These are phyloP conservation scores for Lagenidium giganteum DNA, from an alignment of 352 stramenopile genomes.

Conservation along the genomic window DNA sequence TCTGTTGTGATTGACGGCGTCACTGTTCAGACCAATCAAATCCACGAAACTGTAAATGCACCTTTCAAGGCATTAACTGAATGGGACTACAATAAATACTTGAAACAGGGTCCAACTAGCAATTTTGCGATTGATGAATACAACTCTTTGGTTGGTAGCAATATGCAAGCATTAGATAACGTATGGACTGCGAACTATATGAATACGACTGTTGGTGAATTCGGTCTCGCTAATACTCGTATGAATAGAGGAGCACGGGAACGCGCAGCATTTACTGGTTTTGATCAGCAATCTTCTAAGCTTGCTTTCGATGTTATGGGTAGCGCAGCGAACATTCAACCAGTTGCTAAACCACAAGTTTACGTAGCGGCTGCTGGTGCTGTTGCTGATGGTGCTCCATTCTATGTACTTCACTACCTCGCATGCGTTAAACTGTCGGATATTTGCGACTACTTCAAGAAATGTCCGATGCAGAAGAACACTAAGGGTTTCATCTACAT, in stretches of 20 bases:
- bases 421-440: neutral
- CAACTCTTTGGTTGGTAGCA: no score
- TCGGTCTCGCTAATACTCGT: conserved; percentile 5
- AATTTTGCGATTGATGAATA: no score
- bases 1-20: no score
- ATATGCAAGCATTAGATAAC: neutral
- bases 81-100: no score
- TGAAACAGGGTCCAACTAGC: no score
- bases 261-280: conserved; percentile 2
- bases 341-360: neutral
- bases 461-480: no score
- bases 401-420: neutral
- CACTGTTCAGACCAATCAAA: no score
- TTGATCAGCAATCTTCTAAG: conserved; percentile 7
- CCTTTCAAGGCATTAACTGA: no score
- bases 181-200: conserved; percentile 3
- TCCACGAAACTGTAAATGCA: no score
- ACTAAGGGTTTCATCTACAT: neutral
- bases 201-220: conserved; percentile 6
- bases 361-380: neutral
- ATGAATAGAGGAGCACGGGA: conserved; percentile 5
- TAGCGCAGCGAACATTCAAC: conserved; percentile 4
- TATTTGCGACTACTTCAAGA: neutral
- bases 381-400: no score
- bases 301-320: conserved; percentile 11